Conservation (phyloP, 371 early-diverging fungal genomes). For the Rhizopus sp. region DNA sequence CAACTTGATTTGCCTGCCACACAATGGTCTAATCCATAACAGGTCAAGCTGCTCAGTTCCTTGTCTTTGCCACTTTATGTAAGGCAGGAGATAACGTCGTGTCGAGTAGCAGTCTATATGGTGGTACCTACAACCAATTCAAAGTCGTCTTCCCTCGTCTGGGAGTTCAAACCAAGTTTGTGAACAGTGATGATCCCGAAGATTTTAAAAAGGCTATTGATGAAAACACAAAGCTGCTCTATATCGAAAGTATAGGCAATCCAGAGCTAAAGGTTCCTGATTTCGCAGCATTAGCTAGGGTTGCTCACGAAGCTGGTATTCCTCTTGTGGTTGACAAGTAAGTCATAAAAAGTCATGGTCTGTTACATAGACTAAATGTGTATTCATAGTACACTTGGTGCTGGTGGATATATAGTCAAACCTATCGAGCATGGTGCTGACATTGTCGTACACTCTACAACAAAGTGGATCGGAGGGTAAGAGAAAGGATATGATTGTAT, state of each 20-base stretch:
- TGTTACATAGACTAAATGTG: slow-evolving; percentile 11
- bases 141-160: slow-evolving; percentile 80
- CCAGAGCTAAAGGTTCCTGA: slow-evolving; percentile 86
- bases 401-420: slow-evolving; percentile 82
- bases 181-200: slow-evolving; percentile 65
- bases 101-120: slow-evolving; percentile 76
- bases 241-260: slow-evolving; percentile 88
- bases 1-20: background rate
- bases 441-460: slow-evolving; percentile 87
- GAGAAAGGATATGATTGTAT: background rate
- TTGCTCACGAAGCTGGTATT: slow-evolving; percentile 81
- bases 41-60: slow-evolving; percentile 84
- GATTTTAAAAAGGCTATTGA: slow-evolving; percentile 73
- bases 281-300: slow-evolving; percentile 73
- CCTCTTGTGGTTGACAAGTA: slow-evolving; percentile 89
- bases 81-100: slow-evolving; percentile 85
- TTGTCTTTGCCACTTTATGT: slow-evolving; percentile 75
- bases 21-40: background rate
- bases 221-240: slow-evolving; percentile 83
- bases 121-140: slow-evolving; percentile 89
- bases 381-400: slow-evolving; percentile 88
- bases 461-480: slow-evolving; percentile 85
- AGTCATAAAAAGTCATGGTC: background rate
- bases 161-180: slow-evolving; percentile 81
- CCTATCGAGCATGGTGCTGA: slow-evolving; percentile 93